Evolutionary conservation across 2,329 filamentous ascomycete species (phyloP).

Genomic region (Cryphonectria parasitica): DNA sequence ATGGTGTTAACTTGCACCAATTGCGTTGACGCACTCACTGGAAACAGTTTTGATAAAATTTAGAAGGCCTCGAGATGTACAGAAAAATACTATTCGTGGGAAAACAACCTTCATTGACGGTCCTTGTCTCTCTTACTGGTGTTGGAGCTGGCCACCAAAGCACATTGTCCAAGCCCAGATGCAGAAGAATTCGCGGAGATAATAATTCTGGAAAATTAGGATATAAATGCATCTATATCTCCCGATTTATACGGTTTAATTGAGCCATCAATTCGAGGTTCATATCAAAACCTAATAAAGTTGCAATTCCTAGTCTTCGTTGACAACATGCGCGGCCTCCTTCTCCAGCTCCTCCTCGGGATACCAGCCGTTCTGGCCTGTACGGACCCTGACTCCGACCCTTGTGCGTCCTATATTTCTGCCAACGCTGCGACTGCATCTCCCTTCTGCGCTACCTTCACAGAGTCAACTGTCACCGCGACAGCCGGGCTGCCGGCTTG

Average conservation of each 20-base stretch:
- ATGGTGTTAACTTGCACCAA: not conserved
- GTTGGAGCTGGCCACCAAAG: not conserved
- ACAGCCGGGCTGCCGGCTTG: slow-evolving; percentile 33
- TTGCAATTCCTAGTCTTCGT: not conserved
- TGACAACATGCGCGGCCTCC: slow-evolving; percentile 30
- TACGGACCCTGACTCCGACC: slow-evolving; percentile 37
- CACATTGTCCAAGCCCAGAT: not conserved
- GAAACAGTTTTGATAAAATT: not conserved
- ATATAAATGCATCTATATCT: not conserved
- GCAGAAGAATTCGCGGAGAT: not conserved
- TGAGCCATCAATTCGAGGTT: not conserved
- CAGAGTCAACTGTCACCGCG: slow-evolving; percentile 35
- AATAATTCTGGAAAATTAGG: not conserved
- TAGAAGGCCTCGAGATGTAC: not conserved
- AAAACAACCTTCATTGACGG: not conserved
- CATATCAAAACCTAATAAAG: not conserved
- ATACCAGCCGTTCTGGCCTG: slow-evolving; percentile 36
- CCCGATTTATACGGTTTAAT: not conserved
- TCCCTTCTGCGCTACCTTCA: slow-evolving; percentile 41
- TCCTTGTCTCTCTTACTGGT: not conserved
- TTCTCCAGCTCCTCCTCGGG: slow-evolving; percentile 33
- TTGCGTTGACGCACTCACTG: not conserved
- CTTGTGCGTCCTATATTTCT: slow-evolving; percentile 41
- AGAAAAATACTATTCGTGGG: not conserved
- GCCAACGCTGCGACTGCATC: slow-evolving; percentile 38